phyloP scores from a whole-genome alignment of 1,284 basidiomycete genomes.

The Meripilus lineatus region DNA sequence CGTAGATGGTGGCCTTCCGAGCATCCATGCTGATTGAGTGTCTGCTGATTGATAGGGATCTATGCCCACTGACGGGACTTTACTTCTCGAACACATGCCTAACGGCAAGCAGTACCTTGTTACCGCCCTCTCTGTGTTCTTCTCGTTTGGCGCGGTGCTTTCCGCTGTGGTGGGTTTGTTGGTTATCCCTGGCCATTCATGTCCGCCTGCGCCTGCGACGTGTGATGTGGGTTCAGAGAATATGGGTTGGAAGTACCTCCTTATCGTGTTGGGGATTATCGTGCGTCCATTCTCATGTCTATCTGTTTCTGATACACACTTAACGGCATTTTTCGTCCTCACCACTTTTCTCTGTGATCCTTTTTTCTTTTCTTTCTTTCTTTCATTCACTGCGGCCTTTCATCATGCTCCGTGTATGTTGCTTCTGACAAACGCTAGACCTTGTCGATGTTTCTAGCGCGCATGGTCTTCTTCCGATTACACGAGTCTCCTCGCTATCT shows the following conservation, averaged over 20 bases:
- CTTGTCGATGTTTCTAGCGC: constrained; percentile 78
- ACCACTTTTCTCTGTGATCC: background rate
- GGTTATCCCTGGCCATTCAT: constrained; percentile 77
- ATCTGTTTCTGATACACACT: background rate
- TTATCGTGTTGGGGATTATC: constrained; percentile 67
- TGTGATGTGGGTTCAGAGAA: constrained; percentile 73
- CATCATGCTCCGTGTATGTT: background rate
- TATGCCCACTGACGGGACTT: constrained; percentile 96
- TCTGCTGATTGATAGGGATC: constrained; percentile 54
- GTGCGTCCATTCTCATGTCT: constrained; percentile 39
- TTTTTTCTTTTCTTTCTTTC: background rate
- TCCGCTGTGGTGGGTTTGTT: constrained; percentile 75
- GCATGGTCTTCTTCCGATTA: constrained; percentile 85
- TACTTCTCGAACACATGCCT: constrained; percentile 93
- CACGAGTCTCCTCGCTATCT: constrained; percentile 93
- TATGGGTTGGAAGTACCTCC: constrained; percentile 82
- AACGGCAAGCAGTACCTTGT: constrained; percentile 88
- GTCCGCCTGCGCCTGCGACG: constrained; percentile 39
- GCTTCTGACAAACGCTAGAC: constrained; percentile 50
- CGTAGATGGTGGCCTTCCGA: background rate
- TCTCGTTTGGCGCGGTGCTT: constrained; percentile 86
- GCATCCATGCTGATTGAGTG: background rate
- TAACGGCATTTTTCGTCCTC: background rate
- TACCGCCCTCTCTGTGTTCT: constrained; percentile 94
- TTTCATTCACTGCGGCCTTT: constrained; percentile 5